A percentile compares a stretch with the other conserved stretches of the same genome.
Evolutionary conservation across 1,139 yeast genomes (phyloP).

Genomic region (Williopsis jadinii): DNA sequence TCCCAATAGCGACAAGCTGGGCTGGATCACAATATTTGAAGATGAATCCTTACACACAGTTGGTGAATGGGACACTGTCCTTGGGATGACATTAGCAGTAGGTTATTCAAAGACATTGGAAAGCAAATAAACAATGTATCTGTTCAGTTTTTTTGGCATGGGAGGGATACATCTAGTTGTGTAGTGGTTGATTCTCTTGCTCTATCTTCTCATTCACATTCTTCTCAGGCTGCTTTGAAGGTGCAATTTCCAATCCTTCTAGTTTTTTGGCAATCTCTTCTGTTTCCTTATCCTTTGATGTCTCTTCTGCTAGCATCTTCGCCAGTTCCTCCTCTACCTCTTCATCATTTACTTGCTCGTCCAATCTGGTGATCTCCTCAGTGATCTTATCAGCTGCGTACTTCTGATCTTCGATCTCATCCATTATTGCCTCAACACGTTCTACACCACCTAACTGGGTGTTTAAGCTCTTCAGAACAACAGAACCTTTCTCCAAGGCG

Average conservation of each 20-base stretch:
- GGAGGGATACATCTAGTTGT: background rate
- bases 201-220: background rate
- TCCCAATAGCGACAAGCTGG: conserved; percentile 52
- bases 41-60: conserved; percentile 25
- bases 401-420: conserved; percentile 37
- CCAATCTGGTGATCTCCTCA: conserved; percentile 26
- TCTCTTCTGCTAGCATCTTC: background rate
- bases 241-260: conserved; percentile 6
- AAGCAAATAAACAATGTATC: conserved; percentile 6
- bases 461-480: conserved; percentile 24
- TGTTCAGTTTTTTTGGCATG: background rate
- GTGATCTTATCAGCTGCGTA: conserved; percentile 30
- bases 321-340: conserved; percentile 3
- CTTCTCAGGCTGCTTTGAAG: conserved; percentile 3
- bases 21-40: conserved; percentile 59
- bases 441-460: conserved; percentile 29
- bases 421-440: conserved; percentile 33
- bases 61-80: conserved; percentile 48
- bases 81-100: conserved; percentile 48
- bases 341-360: conserved; percentile 3
- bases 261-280: conserved; percentile 7
- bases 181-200: background rate
- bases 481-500: conserved; percentile 32
- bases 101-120: conserved; percentile 37
- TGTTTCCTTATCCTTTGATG: conserved; percentile 1